Base-by-base conservation (phyloP, 202 grass and related monocot species). In the Schoenoplectus triqueter region DNA sequence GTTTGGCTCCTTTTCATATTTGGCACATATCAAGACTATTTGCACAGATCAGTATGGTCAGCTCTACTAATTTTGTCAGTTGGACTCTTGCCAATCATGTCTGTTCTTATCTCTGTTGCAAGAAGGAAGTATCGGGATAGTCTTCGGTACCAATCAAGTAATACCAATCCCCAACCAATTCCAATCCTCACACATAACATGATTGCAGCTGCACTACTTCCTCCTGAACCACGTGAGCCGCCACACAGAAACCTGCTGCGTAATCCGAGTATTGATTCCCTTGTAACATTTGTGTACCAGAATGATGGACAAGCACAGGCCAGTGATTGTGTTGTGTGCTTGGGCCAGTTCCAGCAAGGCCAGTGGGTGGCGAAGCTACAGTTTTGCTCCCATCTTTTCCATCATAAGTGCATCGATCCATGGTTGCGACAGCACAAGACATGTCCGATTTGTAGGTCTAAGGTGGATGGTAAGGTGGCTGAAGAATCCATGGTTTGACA, bases 361-460 rank as follows among this genome's bases (percentile, higher is more conserved):
- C 44, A 51, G 66, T 4, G 3, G 19, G 75, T 71, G 54, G 66
- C 67, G 3, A 62, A 44, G 47, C 40, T 83, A 13, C 64, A 50
- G 66, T 17, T 83, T 31, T 83, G 80, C 14, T 46, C 55, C 0
- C 41, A 44, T n/a, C 39, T 51, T n/a, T 81, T 78, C 19, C 64
- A 63, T 13, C 48, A 75, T 54, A 69, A 86, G 10, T 88, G 80
- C 66, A 15, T 89, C 42, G 78, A 72, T 9, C 59, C 39, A 19
- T 89, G 88, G 88, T 66, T 86, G 80, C 9, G 6, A 57, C 17
- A 20, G 1, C 80, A 83, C 19, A 56, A 64, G 76, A 86, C 82
- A 20, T 87, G 89, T 65, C 89, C 89, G 5, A 55, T 85, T 59
- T 90, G 89, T 73, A 57, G 81, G 48, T 31, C 61, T 55, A 80